These are phyloP conservation scores for Fonsecaea multimorphosa DNA, from an alignment of 2,329 filamentous ascomycete genomes.

Conservation along the genomic window DNA sequence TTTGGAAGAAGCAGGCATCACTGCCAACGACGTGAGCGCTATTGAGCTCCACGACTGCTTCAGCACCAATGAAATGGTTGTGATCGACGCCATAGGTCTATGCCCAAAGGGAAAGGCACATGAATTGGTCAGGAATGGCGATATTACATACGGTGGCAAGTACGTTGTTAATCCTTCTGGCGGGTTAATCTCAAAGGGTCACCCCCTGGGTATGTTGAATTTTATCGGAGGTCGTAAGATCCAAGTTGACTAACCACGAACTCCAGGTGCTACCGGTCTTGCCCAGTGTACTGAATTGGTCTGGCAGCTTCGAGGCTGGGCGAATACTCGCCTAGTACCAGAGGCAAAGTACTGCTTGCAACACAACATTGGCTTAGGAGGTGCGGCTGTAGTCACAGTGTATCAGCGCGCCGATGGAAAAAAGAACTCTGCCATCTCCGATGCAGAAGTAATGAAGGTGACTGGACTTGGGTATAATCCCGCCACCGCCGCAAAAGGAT, in stretches of 20 bases:
- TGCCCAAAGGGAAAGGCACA: conserved; percentile 82
- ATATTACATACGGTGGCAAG: conserved; percentile 87
- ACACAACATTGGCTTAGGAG: conserved; percentile 91
- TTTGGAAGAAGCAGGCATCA: conserved; percentile 73
- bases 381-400: conserved; percentile 87
- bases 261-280: conserved; percentile 76
- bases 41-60: conserved; percentile 98
- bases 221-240: conserved; percentile 13
- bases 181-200: conserved; percentile 93
- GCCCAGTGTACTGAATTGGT: conserved; percentile 94
- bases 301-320: conserved; percentile 95
- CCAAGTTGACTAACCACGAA: too few species aligned
- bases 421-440: conserved; percentile 65
- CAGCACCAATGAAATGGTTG: conserved; percentile 90
- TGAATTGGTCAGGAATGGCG: conserved; percentile 82
- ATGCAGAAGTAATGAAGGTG: conserved; percentile 68
- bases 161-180: conserved; percentile 91
- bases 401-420: conserved; percentile 83
- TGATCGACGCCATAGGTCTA: conserved; percentile 84
- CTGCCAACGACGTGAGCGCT: conserved; percentile 73
- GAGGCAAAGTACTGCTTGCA: conserved; percentile 77
- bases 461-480: too few species aligned
- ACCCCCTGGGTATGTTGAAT: conserved; percentile 71
- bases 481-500: too few species aligned
- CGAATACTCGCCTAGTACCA: conserved; percentile 79